Base-by-base conservation (phyloP, 2,329 filamentous ascomycete species). In the Sarocladiaceae sp. region DNA sequence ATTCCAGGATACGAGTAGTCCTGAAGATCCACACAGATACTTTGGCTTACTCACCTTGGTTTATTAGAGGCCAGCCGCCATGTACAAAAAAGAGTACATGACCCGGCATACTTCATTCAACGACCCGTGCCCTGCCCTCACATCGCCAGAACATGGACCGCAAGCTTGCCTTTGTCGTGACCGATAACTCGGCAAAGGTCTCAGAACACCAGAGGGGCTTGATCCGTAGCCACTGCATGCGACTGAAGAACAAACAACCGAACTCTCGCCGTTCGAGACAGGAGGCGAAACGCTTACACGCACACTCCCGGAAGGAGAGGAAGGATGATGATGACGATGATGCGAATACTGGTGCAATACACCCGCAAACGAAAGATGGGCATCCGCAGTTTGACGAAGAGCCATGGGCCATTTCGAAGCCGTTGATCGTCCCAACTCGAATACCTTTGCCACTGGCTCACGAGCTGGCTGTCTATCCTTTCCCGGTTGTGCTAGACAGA, bases 141-240 rank as follows among this genome's bases (percentile, higher is more conserved):
- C n/a, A n/a, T n/a, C n/a, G 19, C 37, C 37, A 41, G 37, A 41
- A 5, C 16, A 16, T 23, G 26, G 37, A 15, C 37, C 37, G 9
- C 26, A 41, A 41, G n/a, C 33, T 45, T 11, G 23, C 32, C 33
- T 45, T 45, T 18, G 43, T 45, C 20, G 16, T 33, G 13, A 45
- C 43, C 12, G 33, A 45, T 37, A 21, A 24, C n/a, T 15, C 32
- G 7, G 27, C 31, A 5, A 37, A 27, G n/a, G 33, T 45, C 33
- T 10, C 24, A 2, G 13, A 12, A 15, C 15, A 32, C 20, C 18
- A 35, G 43, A 32, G 43, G 23, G 18, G 23, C 16, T 21, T 37
- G 7, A 45, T 45, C n/a, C 43, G 43, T n/a, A 33, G 33, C 18
- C 43, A 45, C 16, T 39, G 43, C 33, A 45, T 45, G 43, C 19